These are phyloP conservation scores for Flaveria ramosissima DNA, from an alignment of 129 eudicot species.

Conservation along the genomic window DNA sequence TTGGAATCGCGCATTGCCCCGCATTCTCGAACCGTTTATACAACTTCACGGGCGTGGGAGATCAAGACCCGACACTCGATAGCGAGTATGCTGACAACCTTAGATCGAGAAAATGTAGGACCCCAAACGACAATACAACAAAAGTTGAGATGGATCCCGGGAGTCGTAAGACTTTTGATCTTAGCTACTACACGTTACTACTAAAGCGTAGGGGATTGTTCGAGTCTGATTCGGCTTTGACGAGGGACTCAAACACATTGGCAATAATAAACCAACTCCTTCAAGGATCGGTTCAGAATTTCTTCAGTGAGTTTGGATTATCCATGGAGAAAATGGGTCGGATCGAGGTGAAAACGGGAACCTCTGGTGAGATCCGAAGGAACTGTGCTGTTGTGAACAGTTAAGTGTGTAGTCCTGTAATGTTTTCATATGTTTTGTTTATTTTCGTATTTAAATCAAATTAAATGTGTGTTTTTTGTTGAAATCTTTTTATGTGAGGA, in stretches of 20 bases:
- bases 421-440: conserved; percentile 12
- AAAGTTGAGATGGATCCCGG: conserved; percentile 92
- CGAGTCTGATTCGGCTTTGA: conserved; percentile 69
- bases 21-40: conserved; percentile 64
- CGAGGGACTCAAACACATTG: conserved; percentile 45
- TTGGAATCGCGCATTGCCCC: conserved; percentile 68
- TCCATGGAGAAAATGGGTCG: conserved; percentile 87
- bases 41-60: conserved; percentile 79
- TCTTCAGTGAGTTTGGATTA: conserved; percentile 56
- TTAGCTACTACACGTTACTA: conserved; percentile 63
- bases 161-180: conserved; percentile 79
- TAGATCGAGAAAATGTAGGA: conserved; percentile 55
- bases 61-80: conserved; percentile 72
- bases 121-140: conserved; percentile 49
- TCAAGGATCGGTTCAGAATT: conserved; percentile 50
- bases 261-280: conserved; percentile 54
- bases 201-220: conserved; percentile 78
- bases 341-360: conserved; percentile 62
- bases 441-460: neutral
- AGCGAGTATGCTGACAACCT: conserved; percentile 70
- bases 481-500: neutral
- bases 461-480: neutral
- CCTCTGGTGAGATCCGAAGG: conserved; percentile 69
- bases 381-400: conserved; percentile 70
- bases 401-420: conserved; percentile 5